Evolutionary conservation across 2,329 filamentous ascomycete genomes (phyloP), one percentile per base, ranked within the genome.

Genomic region (Beauveria bassiana): DNA sequence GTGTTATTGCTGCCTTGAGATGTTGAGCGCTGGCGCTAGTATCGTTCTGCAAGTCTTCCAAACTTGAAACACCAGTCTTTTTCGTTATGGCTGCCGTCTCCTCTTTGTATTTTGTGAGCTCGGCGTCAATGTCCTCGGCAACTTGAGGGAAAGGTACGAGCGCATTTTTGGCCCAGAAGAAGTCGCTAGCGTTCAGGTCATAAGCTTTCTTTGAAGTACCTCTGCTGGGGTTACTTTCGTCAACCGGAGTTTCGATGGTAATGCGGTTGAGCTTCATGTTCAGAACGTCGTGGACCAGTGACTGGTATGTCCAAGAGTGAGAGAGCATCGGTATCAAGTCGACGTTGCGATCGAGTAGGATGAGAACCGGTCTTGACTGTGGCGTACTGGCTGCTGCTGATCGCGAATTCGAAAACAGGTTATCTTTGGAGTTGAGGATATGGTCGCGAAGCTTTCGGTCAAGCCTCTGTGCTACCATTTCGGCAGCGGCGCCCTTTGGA

Each of bases 311-410:
- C 81, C 81, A 83, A 22, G 93, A 97, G 75, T 99, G 95, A 16
- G 93, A 97, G n/a, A 99, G 83, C 95, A 99, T 98, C 2, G 95
- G 93, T 65, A 96, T 91, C 59, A 99, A 78, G 73, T 99, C 95
- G 50, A 99, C 87, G 70, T 97, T 98, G 67, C 95, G 88, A 75
- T 99, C 95, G 53, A 98, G 88, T 58, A 99, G 89, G 66, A 99
- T 86, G 51, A 99, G 84, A 0, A 98, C 91, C 0, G 96, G 95
- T 54, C 96, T 81, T 26, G 91, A 90, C 9, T 87, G 84, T 2
- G 88, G 83, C 0, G 89, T 87, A 18, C 83, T 81, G 1, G 81
- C 74, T 7, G 81, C 76, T 8, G 80, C 76, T 2, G 86, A 80
- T 64, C 89, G 82, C 57, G 86, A 81, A 62, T 75, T 78, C 46